Conservation (phyloP, 176 grass and related monocot species). For the Oryza meridionalis region DNA sequence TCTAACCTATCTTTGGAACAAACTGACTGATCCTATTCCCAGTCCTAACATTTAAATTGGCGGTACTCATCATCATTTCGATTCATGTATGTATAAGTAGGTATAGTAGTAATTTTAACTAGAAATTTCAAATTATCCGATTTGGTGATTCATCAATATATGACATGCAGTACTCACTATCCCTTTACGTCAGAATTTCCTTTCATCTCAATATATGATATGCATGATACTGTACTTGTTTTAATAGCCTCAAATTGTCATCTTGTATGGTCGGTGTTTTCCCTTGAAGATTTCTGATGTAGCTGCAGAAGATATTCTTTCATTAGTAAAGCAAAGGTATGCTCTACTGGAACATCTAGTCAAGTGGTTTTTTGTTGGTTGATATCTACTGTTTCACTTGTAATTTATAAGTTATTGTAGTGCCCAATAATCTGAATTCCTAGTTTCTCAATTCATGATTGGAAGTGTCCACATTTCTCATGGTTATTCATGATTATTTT, state of each 20-base stretch:
- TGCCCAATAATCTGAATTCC: slow-evolving; percentile 13
- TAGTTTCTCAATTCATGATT: slow-evolving; percentile 19
- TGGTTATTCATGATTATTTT: not conserved
- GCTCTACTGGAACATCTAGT: slow-evolving; percentile 20
- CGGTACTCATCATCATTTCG: not conserved
- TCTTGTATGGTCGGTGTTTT: slow-evolving; percentile 41
- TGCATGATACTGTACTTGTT: slow-evolving; percentile 26
- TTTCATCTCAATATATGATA: slow-evolving; percentile 8
- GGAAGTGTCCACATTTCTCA: not conserved
- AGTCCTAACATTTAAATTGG: not conserved
- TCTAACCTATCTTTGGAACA: not conserved
- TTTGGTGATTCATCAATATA: slow-evolving; percentile 34
- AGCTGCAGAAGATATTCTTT: slow-evolving; percentile 80
- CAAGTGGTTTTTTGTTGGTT: slow-evolving; percentile 11
- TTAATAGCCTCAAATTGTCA: slow-evolving; percentile 17
- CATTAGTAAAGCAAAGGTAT: slow-evolving; percentile 90
- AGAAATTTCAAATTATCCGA: not conserved
- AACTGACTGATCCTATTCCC: not conserved
- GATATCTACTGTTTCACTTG: slow-evolving; percentile 32
- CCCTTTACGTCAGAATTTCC: slow-evolving; percentile 13
- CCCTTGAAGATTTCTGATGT: slow-evolving; percentile 74
- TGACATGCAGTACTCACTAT: slow-evolving; percentile 1
- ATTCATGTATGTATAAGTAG: not conserved
- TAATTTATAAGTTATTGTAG: not conserved
- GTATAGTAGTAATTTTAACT: not conserved